phyloP scores from a whole-genome alignment of 1,139 yeast species.

The Spathaspora sp. region DNA sequence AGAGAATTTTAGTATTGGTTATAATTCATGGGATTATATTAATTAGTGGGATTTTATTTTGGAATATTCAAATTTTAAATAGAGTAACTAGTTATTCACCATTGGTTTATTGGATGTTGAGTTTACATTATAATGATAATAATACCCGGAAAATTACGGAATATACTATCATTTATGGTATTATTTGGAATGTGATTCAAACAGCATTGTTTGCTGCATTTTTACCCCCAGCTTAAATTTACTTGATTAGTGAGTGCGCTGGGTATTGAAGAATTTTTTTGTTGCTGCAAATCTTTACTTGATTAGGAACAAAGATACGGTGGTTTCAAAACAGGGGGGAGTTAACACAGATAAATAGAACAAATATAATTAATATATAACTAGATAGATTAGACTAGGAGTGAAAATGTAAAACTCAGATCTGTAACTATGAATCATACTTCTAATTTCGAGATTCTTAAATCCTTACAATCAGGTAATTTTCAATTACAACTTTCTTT shows the following conservation, averaged over 20 bases:
- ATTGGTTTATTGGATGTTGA: conserved; percentile 69
- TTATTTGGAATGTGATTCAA: conserved; percentile 59
- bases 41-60: conserved; percentile 54
- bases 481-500: neutral
- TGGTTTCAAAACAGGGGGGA: neutral
- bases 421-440: conserved; percentile 3
- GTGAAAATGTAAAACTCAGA: neutral
- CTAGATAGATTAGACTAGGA: neutral
- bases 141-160: conserved; percentile 9
- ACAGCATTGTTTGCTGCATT: conserved; percentile 62
- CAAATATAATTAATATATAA: neutral
- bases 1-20: conserved; percentile 30
- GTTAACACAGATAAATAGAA: neutral
- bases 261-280: neutral
- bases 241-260: neutral
- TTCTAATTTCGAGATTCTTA: conserved; percentile 3
- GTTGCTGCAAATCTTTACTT: conserved; percentile 23
- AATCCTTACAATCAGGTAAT: neutral
- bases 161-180: conserved; percentile 39
- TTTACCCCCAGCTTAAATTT: conserved; percentile 67
- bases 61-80: conserved; percentile 86
- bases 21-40: conserved; percentile 43
- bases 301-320: conserved; percentile 8
- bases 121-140: conserved; percentile 3
- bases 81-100: conserved; percentile 80